Evolutionary conservation across 345 rosid genomes (phyloP), one percentile per base, ranked within the genome.

Genomic region (Rhodomyrtus tomentosa): DNA sequence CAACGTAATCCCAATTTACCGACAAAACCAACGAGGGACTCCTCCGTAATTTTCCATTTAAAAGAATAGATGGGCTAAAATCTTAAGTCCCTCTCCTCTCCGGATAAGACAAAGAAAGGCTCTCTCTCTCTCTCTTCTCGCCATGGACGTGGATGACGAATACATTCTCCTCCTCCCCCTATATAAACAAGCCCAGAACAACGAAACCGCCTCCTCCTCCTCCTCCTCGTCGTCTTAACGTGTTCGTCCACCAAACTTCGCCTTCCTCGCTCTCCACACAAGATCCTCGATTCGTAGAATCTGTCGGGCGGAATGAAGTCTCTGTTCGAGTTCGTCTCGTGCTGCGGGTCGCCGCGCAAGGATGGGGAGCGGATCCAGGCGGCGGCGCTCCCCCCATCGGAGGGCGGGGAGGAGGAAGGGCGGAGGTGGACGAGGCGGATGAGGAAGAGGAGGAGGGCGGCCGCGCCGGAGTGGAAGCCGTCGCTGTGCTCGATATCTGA

Each of bases 391-490:
- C 50, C 15, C 14, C 49, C 24, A n/a, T n/a, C n/a, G n/a, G n/a
- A n/a, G 20, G 36, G 32, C 48, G 74, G 25, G 73, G 36, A n/a
- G 27, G 83, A 32, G 49, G 82, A 80, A 81, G 36, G 55, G 18
- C 45, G 90, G 84, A 80, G 85, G 84, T 88, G 84, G 86, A 80
- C 87, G 59, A 87, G 85, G 36, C 88, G 89, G 87, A 21, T 79
- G 50, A 22, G 52, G 83, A 5, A 82, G 83, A 15, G 82, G 83
- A 42, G 25, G 50, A 29, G 8, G 45, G 11, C 85, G 38, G 73
- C 82, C 29, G 88, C 82, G 82, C 54, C 84, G 6, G 93, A 93
- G 83, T 94, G 96, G 98, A 91, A 86, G 87, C 98, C 98, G 5
- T 87, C 95, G 12, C 87, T 95, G 62, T 24, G 81, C 48, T 85